Conservation (phyloP, 768 basidiomycete genomes). For the Suillus plorans region DNA sequence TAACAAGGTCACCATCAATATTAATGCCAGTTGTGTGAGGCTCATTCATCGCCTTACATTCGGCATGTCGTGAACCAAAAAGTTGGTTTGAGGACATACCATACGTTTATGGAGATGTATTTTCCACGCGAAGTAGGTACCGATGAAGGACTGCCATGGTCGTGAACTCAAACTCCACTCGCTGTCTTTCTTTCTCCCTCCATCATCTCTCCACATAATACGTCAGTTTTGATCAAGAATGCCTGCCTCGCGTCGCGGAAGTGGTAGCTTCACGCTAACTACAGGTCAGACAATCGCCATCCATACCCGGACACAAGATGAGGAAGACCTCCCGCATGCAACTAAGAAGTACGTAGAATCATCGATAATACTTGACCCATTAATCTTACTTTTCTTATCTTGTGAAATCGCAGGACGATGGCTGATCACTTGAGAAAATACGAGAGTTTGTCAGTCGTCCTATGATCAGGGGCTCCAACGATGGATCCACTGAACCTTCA, state of each 20-base stretch:
- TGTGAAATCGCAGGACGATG: constrained; percentile 64
- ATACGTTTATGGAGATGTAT: constrained; percentile 6
- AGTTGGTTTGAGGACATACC: not conserved
- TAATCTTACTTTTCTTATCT: constrained; percentile 4
- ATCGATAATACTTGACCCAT: not conserved
- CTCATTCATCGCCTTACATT: not conserved
- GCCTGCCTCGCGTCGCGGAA: constrained; percentile 75
- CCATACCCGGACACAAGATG: constrained; percentile 86
- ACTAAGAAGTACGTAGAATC: constrained; percentile 74
- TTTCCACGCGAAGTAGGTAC: constrained; percentile 24
- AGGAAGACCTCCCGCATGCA: constrained; percentile 87
- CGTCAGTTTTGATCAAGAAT: constrained; percentile 33
- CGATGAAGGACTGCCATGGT: constrained; percentile 9
- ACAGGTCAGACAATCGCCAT: constrained; percentile 79
- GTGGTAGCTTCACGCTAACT: constrained; percentile 69
- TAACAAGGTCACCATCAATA: not conserved
- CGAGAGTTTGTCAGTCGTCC: constrained; percentile 76
- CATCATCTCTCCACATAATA: constrained; percentile 8
- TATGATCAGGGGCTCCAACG: constrained; percentile 14
- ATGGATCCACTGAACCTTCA: constrained; percentile 5
- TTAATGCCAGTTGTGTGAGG: not conserved
- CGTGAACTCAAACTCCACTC: constrained; percentile 18
- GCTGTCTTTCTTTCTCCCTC: constrained; percentile 12
- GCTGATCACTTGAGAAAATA: constrained; percentile 91
- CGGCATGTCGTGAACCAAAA: not conserved